Evolutionary conservation across 2,329 filamentous ascomycete genomes (phyloP).

Genomic region (Periconia sp.): DNA sequence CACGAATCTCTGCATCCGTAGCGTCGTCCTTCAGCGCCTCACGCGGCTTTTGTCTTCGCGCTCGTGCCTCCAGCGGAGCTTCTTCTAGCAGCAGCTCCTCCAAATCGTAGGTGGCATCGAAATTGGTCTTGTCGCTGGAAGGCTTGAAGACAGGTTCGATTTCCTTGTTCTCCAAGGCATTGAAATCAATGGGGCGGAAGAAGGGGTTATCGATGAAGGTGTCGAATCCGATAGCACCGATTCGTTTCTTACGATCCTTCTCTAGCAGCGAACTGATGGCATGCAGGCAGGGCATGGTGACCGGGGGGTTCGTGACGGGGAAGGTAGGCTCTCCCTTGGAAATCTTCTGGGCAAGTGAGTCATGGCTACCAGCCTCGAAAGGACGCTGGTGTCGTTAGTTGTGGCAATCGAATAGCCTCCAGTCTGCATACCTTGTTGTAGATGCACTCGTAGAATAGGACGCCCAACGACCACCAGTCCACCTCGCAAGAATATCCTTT

Average conservation of each 20-base stretch:
- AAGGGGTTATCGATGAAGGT: constrained; percentile 89
- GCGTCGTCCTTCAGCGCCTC: constrained; percentile 93
- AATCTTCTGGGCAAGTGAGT: constrained; percentile 79
- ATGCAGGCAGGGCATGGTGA: constrained; percentile 85
- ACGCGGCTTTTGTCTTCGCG: constrained; percentile 89
- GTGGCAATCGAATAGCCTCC: background rate
- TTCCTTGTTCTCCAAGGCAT: constrained; percentile 81
- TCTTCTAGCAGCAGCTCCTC: constrained; percentile 94
- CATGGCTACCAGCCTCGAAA: constrained; percentile 88
- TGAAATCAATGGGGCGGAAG: constrained; percentile 86
- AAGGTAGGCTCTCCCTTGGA: constrained; percentile 82
- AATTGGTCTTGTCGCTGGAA: constrained; percentile 97
- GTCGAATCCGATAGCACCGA: constrained; percentile 82
- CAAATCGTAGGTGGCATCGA: constrained; percentile 96
- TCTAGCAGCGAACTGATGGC: constrained; percentile 86
- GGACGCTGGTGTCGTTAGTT: constrained; percentile 67
- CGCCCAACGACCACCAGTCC: constrained; percentile 98
- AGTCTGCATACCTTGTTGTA: constrained; percentile 84
- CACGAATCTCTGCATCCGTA: constrained; percentile 90
- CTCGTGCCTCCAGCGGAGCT: constrained; percentile 89
- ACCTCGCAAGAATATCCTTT: constrained; percentile 88
- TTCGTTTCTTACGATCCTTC: constrained; percentile 77
- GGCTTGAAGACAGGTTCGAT: constrained; percentile 91
- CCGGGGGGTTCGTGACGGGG: constrained; percentile 89
- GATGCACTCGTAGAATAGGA: constrained; percentile 99